Evolutionary conservation across 179 eudicot genomes (phyloP).

Genomic region (Beta corolliflora): DNA sequence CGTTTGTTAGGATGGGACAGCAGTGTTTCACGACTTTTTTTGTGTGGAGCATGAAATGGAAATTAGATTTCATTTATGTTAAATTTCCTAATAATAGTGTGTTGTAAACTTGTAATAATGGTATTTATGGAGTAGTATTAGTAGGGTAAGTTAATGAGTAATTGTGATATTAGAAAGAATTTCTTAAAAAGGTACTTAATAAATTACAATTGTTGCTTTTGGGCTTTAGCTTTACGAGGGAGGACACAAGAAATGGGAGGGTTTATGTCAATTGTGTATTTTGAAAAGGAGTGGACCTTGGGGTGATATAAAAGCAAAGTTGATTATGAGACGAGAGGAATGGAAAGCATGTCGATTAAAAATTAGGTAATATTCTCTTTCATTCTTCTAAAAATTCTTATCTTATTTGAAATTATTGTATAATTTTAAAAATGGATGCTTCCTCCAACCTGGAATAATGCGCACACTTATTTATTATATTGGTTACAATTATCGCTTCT

Average conservation of each 20-base stretch:
- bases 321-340: not conserved
- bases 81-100: not conserved
- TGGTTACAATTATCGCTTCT: too few species aligned
- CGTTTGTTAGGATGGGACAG: constrained; percentile 24
- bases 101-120: too few species aligned
- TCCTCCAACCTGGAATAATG: too few species aligned
- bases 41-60: not conserved
- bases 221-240: constrained; percentile 7
- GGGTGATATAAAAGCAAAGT: constrained; percentile 24
- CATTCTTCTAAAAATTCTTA: not conserved
- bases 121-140: too few species aligned
- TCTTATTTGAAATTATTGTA: too few species aligned
- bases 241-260: not conserved
- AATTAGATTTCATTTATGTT: not conserved
- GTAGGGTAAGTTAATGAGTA: too few species aligned
- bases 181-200: not conserved
- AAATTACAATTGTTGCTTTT: not conserved
- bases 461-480: too few species aligned
- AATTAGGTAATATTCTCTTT: not conserved
- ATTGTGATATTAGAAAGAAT: not conserved
- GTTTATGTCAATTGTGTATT: not conserved
- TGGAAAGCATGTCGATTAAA: constrained; percentile 18
- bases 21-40: constrained; percentile 1
- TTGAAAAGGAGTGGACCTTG: not conserved
- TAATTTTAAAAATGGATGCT: too few species aligned